Evolutionary conservation across 345 rosid genomes (phyloP), one percentile per base, ranked within the genome.

Genomic region (Citropsis articulata): DNA sequence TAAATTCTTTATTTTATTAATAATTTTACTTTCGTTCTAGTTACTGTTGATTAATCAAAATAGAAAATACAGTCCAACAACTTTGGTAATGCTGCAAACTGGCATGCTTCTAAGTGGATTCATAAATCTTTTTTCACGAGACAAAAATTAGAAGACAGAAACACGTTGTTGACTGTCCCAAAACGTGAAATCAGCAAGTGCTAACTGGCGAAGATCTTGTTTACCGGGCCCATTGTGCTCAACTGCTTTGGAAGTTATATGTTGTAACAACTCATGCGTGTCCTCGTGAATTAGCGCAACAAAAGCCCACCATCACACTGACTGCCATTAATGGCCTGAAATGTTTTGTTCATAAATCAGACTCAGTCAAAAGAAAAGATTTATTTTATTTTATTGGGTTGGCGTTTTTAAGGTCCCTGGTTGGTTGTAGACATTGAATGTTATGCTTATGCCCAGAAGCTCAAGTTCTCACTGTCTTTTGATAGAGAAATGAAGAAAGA

Each of bases 121-220:
- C 62, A 30, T 25, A 22, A 61, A 63, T 36, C 18, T 40, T 14
- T n/a, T 68, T 62, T 65, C 69, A 19, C 10, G 30, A 9, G 13
- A 30, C 33, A 70, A 13, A 63, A 55, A 13, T 22, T 33, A 65
- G 35, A 64, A 50, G 85, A 81, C 84, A 77, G n/a, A 53, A 45
- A 33, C 88, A 85, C 81, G 86, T 84, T 81, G 66, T 84, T 81
- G 66, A 40, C n/a, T 12, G 18, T 50, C 57, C 73, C 81, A 5
- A 53, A 53, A 14, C 22, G 1, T 18, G 22, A 61, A 25, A 78
- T 45, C 75, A 10, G 18, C 18, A 38, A 21, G 53, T 25, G 60
- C 66, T 40, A 72, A 72, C 25, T 10, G 73, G 55, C 1, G 73
- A 59, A 36, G 69, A 62, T 61, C 75, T 48, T 4, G 64, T 50